Conservation (phyloP, 177 flowering plant species). For the Vitis hybrid region DNA sequence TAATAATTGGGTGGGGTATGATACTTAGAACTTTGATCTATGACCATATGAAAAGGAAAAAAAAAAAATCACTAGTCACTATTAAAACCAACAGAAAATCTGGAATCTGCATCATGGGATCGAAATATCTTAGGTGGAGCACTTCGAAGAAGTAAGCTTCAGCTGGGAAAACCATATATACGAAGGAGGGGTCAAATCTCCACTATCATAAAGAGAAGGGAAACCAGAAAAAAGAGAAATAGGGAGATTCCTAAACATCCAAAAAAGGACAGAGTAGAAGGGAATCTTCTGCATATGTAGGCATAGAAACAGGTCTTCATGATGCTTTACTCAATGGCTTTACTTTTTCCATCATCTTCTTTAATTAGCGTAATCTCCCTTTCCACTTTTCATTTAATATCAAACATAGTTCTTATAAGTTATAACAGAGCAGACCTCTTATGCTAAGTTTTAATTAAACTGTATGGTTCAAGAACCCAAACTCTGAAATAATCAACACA, state of each 20-base stretch:
- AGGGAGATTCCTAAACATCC: constrained; percentile 18
- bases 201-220: constrained; percentile 29
- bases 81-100: neutral
- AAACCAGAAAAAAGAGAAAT: constrained; percentile 15
- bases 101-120: neutral
- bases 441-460: too few relatives aligned
- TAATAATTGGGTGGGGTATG: neutral
- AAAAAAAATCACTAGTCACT: neutral
- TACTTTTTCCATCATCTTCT: constrained; percentile 13
- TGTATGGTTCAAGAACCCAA: too few relatives aligned
- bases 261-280: constrained; percentile 8
- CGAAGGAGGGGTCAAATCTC: constrained; percentile 24
- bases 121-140: neutral
- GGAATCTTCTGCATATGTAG: constrained; percentile 19
- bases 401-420: neutral
- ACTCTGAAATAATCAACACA: too few relatives aligned
- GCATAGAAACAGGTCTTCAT: constrained; percentile 12
- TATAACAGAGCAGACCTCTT: constrained; percentile 7
- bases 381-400: constrained; percentile 11
- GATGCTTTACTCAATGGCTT: constrained; percentile 26
- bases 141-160: constrained; percentile 6
- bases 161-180: neutral
- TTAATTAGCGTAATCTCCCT: constrained; percentile 18
- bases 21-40: neutral
- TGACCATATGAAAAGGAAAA: neutral